Evolutionary conservation across 768 basidiomycete species (phyloP), one percentile per base, ranked within the genome.

Genomic region (Stropharia rugosoannulata): DNA sequence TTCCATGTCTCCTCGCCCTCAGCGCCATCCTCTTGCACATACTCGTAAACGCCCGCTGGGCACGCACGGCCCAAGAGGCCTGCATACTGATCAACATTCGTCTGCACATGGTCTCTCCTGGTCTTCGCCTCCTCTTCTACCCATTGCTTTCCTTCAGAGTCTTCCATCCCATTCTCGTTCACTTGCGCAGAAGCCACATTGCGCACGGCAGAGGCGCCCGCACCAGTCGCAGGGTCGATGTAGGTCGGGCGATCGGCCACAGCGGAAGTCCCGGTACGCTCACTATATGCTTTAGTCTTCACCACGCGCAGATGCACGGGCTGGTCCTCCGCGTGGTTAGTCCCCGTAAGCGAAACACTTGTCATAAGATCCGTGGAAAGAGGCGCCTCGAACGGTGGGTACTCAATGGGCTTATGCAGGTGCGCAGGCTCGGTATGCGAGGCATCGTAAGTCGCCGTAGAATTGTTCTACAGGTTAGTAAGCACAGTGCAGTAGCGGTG

Each of bases 261-360:
- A 18, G 4, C 19, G 18, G 43, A 25, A 19, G 43, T 12, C 7
- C 43, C 43, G n/a, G 43, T 45, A 16, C 43, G 43, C 5, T 65
- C 58, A 1, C 72, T 57, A 38, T 65, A 76, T 29, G 66, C 62
- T 1, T 45, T 53, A 1, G 73, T 76, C 29, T 64, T 64, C 46
- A 85, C 68, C 3, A 97, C 83, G 32, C 89, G 80, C 46, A 98
- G 76, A 72, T 99, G 97, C 12, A 93, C 76, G 2, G 89, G 93
- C 68, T 98, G 94, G 68, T 98, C 94, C 68, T 99, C 96, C n/a
- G 90, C 87, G 65, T 98, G 96, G 66, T 96, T 96, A 13, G 96
- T 98, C 0, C 90, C 92, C 6, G 96, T 97, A 42, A 97, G 80
- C 2, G 90, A 80, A 37, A 99, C 81, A 35, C 89, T 90, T 0